Evolutionary conservation across 352 stramenopile species (phyloP), one percentile per base, ranked within the genome.

Genomic region (Phytophthora citricola): DNA sequence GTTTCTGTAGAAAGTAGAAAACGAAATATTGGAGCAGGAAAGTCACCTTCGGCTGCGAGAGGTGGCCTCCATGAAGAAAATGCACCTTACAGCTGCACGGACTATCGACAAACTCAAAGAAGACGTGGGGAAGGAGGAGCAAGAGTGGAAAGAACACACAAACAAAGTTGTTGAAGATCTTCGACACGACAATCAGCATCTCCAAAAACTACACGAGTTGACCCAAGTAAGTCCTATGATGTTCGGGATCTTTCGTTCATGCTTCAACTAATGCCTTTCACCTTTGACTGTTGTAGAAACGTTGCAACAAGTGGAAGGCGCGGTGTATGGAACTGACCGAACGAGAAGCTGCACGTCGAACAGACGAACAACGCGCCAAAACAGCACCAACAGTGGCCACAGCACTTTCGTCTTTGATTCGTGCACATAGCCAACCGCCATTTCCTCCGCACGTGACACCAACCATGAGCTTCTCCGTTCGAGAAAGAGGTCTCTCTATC

Each of bases 1-100:
- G 17, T 45, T 11, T 15, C n/a, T 9, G 31, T 49, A 93, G 85
- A 90, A 90, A 90, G 75, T 89, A 11, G 81, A 90, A 41, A 91
- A 93, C 34, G 85, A 91, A 34, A 84, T 93, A 17, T 58, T 93
- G 12, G 81, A 90, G 41, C 83, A 90, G 29, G 81, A 90, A 59
- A 91, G 80, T 32, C 71, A 89, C 17, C 54, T 91, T 46, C 79
- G 75, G 1, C 58, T 91, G 12, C 79, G 88, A 17, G 83, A 90
- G 32, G 81, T 91, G 4, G 67, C 79, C 20, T 62, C 46, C 9
- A 86, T 85, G 59, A 92, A 92, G 74, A 88, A 89, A 31, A 65
- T 80, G 31, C 79, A 92, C 44, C 58, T 90, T 14, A 64, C 78
- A 9, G 76, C 78, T 12, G 70, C 78, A 26, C 76, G 75, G 2